Conservation (phyloP, 176 grass and related monocot genomes). For the Lolium perenne region DNA sequence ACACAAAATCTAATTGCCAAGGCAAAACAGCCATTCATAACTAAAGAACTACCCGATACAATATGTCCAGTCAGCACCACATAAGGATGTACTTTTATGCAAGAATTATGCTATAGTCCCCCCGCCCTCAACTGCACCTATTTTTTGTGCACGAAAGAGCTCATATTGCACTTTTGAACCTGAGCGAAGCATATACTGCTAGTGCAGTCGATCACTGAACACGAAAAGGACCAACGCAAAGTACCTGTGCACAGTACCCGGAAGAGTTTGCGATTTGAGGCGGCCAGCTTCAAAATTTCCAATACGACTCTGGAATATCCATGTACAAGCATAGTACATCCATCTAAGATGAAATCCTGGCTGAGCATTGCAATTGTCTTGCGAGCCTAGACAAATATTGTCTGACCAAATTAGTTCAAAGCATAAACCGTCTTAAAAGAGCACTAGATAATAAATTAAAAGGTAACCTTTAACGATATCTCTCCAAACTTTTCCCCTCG, state of each 20-base stretch:
- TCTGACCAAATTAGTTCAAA: slow-evolving; percentile 14
- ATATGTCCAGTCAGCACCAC: not conserved
- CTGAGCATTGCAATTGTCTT: slow-evolving; percentile 97
- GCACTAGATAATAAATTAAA: not conserved
- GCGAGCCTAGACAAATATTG: slow-evolving; percentile 66
- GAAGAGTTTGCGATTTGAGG: slow-evolving; percentile 87
- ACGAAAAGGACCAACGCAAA: not conserved
- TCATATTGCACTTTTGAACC: not conserved
- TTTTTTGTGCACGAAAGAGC: slow-evolving; percentile 4
- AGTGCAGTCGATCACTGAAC: not conserved
- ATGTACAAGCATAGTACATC: slow-evolving; percentile 87
- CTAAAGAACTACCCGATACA: not conserved
- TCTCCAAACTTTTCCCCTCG: slow-evolving; percentile 99
- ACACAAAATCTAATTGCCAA: not conserved
- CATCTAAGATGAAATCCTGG: slow-evolving; percentile 92
- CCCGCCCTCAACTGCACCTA: not conserved
- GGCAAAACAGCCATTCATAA: not conserved
- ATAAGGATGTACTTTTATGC: slow-evolving; percentile 24
- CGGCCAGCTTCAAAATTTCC: slow-evolving; percentile 93
- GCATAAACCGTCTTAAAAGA: not conserved
- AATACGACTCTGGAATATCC: slow-evolving; percentile 92
- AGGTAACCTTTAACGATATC: slow-evolving; percentile 90
- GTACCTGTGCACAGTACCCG: slow-evolving; percentile 95
- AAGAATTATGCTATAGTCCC: slow-evolving; percentile 18
- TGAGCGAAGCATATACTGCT: not conserved